These are phyloP conservation scores for Pichia terricola DNA, from an alignment of 1,139 yeast species.

Conservation along the genomic window DNA sequence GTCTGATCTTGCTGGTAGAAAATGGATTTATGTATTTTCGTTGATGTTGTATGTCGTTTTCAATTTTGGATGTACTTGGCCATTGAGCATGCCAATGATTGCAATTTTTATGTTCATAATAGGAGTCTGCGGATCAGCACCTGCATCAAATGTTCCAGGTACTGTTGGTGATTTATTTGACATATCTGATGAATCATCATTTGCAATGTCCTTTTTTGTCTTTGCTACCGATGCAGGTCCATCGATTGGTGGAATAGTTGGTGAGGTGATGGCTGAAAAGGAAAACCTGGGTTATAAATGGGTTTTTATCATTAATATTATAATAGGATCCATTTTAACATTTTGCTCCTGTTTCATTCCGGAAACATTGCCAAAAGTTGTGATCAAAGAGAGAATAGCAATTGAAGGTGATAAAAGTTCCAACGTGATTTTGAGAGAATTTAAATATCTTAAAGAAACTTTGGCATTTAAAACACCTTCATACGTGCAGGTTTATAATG, in stretches of 20 bases:
- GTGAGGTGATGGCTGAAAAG: slow-evolving; percentile 25
- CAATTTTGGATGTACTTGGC: slow-evolving; percentile 54
- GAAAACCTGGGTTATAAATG: slow-evolving; percentile 22
- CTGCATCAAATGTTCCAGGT: slow-evolving; percentile 27
- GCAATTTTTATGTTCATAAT: slow-evolving; percentile 26
- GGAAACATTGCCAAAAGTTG: slow-evolving; percentile 26
- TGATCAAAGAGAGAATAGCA: slow-evolving; percentile 23
- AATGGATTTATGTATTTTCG: slow-evolving; percentile 56
- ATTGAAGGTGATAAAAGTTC: slow-evolving; percentile 15
- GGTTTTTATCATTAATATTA: slow-evolving; percentile 25
- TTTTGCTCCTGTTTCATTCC: slow-evolving; percentile 20
- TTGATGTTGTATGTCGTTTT: slow-evolving; percentile 41
- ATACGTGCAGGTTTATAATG: slow-evolving; percentile 12
- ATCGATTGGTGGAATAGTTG: slow-evolving; percentile 26
- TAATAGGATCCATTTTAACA: slow-evolving; percentile 21
- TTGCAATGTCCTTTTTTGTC: slow-evolving; percentile 26
- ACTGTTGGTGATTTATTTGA: slow-evolving; percentile 26
- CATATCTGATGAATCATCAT: slow-evolving; percentile 25
- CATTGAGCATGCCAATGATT: slow-evolving; percentile 26
- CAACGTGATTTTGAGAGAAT: slow-evolving; percentile 18
- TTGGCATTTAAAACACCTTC: slow-evolving; percentile 15
- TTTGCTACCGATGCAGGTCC: slow-evolving; percentile 27
- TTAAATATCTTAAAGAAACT: slow-evolving; percentile 13
- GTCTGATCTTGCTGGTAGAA: slow-evolving; percentile 62
- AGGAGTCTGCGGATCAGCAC: slow-evolving; percentile 28